phyloP scores from a whole-genome alignment of 2,329 filamentous ascomycete species.

The Anthostomella pinea region DNA sequence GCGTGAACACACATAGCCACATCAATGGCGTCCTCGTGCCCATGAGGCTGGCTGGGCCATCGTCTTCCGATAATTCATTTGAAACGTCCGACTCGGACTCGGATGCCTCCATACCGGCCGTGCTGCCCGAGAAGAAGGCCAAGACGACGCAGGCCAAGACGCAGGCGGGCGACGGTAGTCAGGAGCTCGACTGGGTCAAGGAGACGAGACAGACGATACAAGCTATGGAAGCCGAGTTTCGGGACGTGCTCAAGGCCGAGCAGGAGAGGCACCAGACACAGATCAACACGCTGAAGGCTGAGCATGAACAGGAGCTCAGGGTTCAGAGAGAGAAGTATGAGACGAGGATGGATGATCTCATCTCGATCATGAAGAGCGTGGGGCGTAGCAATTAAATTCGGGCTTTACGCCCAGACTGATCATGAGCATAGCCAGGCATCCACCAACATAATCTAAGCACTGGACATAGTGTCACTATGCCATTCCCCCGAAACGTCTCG shows the following conservation, averaged over 20 bases:
- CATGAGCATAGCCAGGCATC: too few relatives aligned
- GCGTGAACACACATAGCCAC: not conserved
- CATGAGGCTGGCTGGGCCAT: too few relatives aligned
- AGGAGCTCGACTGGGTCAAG: not conserved
- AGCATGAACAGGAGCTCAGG: not conserved
- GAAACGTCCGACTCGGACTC: not conserved
- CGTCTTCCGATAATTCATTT: not conserved
- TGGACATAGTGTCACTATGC: too few relatives aligned
- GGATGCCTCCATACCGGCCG: not conserved
- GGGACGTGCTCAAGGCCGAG: not conserved
- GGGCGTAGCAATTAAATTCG: too few relatives aligned
- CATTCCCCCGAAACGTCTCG: too few relatives aligned
- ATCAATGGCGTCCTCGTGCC: not conserved
- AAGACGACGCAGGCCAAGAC: not conserved
- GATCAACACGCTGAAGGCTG: not conserved
- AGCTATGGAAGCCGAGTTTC: not conserved
- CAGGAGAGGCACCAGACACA: not conserved
- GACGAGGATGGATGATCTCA: conserved; percentile 1
- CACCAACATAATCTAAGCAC: too few relatives aligned
- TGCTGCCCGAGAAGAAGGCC: not conserved
- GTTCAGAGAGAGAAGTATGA: not conserved
- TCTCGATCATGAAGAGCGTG: not conserved
- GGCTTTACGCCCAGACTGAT: too few relatives aligned
- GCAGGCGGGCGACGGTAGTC: too few relatives aligned
- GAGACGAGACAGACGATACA: not conserved